Evolutionary conservation across 177 flowering plant species (phyloP).

Genomic region (Vitis hybrid): DNA sequence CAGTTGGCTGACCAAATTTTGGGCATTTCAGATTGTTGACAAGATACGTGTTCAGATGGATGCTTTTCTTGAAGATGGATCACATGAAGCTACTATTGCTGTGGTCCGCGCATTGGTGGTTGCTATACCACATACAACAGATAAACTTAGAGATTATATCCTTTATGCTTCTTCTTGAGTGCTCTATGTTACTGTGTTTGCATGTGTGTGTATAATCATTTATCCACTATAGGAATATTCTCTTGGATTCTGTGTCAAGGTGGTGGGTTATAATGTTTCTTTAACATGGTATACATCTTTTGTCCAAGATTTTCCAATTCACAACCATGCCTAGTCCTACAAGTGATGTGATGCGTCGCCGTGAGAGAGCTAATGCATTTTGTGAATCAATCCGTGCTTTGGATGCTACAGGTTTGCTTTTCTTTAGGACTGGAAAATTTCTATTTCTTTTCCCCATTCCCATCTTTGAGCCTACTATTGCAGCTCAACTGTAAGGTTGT

Average conservation of each 20-base stretch:
- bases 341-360: conserved; percentile 66
- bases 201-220: neutral
- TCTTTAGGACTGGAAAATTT: neutral
- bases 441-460: neutral
- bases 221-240: no score
- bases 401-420: conserved; percentile 86
- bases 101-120: conserved; percentile 86
- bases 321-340: conserved; percentile 45
- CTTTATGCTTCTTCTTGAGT: conserved; percentile 25
- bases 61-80: conserved; percentile 99
- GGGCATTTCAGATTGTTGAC: conserved; percentile 76
- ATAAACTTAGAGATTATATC: conserved; percentile 94
- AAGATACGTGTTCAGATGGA: conserved; percentile 99
- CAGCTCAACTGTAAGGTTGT: no score
- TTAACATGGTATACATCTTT: conserved; percentile 74
- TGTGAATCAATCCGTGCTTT: conserved; percentile 95
- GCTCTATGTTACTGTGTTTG: neutral
- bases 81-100: conserved; percentile 92
- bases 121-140: conserved; percentile 92
- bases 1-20: conserved; percentile 16
- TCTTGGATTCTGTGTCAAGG: no score
- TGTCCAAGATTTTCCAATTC: conserved; percentile 88
- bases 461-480: no score
- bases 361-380: conserved; percentile 86
- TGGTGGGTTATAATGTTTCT: conserved; percentile 28